Evolutionary conservation across 2,329 filamentous ascomycete genomes (phyloP), one percentile per base, ranked within the genome.

Genomic region (Sordariomycetes sp.): DNA sequence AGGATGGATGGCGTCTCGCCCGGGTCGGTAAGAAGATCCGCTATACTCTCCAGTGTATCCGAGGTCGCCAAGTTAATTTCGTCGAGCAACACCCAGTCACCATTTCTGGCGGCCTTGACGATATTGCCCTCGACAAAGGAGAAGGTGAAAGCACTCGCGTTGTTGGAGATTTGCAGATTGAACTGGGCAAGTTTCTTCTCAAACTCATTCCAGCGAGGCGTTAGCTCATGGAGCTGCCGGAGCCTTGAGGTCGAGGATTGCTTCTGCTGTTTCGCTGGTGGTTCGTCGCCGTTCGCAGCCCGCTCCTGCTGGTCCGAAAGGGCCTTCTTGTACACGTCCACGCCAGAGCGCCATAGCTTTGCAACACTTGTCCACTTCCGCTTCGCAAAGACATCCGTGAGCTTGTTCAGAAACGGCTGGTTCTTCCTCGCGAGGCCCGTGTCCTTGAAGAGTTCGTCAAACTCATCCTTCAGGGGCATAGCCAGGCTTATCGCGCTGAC

Each of bases 21-120:
- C 11, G 83, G 79, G 8, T 89, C 89, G 57, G 87, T 85, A 57
- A 99, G 77, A 10, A 99, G 79, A 71, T 96, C 93, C 4, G 90
- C 88, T 60, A 99, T 89, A 62, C 91, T 92, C 71, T 99, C 94
- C 3, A 99, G 75, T 0, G 94, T 97, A 68, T 99, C 95, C 0
- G 94, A 87, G 0, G 93, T 93, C 6, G 94, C 94, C 61, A 99
- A 75, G 68, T 99, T 99, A 66, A 99, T 96, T 71, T 99, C 94
- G 68, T 99, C 94, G 28, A 97, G 79, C 20, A 99, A 79, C 32
- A 99, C 88, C 94, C 94, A 99, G 70, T 97, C 91, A 8, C 94
- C 94, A 67, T 97, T 96, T 48, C 93, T 82, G 25, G 93, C 86
- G n/a, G 95, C 94, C 72, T 95, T 95, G 59, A 99, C 88, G 61